Base-by-base conservation (phyloP, 108 stramenopile genomes). In the Craspedostauros australis region DNA sequence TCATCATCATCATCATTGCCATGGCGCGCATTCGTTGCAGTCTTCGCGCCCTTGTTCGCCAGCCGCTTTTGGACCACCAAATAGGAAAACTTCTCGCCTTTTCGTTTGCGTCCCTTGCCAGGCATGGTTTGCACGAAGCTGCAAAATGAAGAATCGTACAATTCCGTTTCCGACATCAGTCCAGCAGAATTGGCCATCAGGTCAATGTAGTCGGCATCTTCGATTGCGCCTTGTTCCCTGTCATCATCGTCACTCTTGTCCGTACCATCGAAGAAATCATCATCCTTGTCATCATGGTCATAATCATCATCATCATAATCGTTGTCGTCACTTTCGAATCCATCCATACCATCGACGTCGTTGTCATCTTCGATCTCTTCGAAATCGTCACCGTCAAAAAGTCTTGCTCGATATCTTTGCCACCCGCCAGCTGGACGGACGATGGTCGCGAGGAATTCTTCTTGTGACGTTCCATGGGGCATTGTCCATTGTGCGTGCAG, bases 121-220 rank as follows among this genome's bases (percentile, higher is more conserved):
- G 88, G 80, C 36, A 90, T 57, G n/a, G 64, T 68, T 34, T 91
- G 88, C 38, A 91, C 88, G 69, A 90, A 90, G 56, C 88, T 86
- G 49, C 88, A 90, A 61, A 79, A 90, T 18, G 66, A 68, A 7
- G 66, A 56, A 38, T 73, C 66, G 54, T 82, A 86, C n/a, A 73
- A 75, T 7, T 70, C 58, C 1, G 77, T 79, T 44, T 79, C 62
- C 7, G 64, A 69, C 27, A 49, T 18, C 6, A 30, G 25, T 27
- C 51, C 41, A 7, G 32, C 6, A 6, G 44, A 27, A 14, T 33
- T 18, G 38, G 15, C 43, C 64, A 56, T 52, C 46, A n/a, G n/a
- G n/a, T n/a, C n/a, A n/a, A n/a, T n/a, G n/a, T n/a, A n/a, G n/a
- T n/a, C n/a, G n/a, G n/a, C n/a, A n/a, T n/a, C n/a, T n/a, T n/a